A percentile compares a stretch with the other conserved stretches of the same genome.
phyloP scores from a whole-genome alignment of 179 eudicot genomes.

The Actinidia polygama region DNA sequence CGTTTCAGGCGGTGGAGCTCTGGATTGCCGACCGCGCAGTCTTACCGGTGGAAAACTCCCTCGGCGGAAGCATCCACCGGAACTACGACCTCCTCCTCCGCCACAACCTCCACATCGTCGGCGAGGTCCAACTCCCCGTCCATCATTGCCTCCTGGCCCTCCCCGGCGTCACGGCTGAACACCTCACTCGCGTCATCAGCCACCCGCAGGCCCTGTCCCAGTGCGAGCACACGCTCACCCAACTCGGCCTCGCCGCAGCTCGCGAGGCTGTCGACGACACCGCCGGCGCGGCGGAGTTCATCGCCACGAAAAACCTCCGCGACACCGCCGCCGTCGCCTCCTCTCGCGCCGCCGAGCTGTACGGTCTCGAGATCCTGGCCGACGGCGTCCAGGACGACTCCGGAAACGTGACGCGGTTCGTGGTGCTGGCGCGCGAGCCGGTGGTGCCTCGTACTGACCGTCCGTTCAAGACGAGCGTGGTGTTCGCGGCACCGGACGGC shows the following conservation, averaged over 20 bases:
- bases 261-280: conserved; percentile 93
- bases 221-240: conserved; percentile 75
- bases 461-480: conserved; percentile 76
- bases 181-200: conserved; percentile 68
- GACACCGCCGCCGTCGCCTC: conserved; percentile 91
- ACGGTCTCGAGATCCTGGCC: conserved; percentile 69
- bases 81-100: conserved; percentile 88
- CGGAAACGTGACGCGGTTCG: conserved; percentile 67
- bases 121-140: conserved; percentile 78
- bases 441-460: conserved; percentile 64
- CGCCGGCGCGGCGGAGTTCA: conserved; percentile 88
- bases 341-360: conserved; percentile 77
- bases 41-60: conserved; percentile 80
- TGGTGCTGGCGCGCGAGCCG: conserved; percentile 75
- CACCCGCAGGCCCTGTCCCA: conserved; percentile 87
- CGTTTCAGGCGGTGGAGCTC: conserved; percentile 83
- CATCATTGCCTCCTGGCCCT: conserved; percentile 80
- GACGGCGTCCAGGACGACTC: conserved; percentile 91
- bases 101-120: conserved; percentile 89
- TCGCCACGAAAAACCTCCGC: conserved; percentile 57
- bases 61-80: conserved; percentile 85
- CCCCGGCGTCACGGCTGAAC: conserved; percentile 76
- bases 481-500: conserved; percentile 60
- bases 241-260: conserved; percentile 61
- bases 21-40: conserved; percentile 93